Conservation (phyloP, 306 rosid genomes). For the Prinsepia uniflora region DNA sequence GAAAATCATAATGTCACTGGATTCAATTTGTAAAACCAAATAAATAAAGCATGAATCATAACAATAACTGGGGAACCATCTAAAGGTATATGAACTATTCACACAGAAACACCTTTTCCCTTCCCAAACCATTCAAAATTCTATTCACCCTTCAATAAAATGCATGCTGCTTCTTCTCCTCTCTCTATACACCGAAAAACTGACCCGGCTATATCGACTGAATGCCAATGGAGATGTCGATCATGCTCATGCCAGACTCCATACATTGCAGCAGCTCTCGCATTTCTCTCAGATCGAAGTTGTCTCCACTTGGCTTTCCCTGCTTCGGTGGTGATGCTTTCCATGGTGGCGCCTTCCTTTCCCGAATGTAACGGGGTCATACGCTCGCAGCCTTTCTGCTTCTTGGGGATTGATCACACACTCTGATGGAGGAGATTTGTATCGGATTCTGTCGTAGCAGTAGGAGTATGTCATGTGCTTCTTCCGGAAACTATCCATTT, state of each 20-base stretch:
- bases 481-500: constrained; percentile 65
- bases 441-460: constrained; percentile 68
- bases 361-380: constrained; percentile 77
- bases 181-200: constrained; percentile 36
- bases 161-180: constrained; percentile 23
- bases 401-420: constrained; percentile 64
- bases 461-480: constrained; percentile 93
- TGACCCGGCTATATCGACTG: constrained; percentile 37
- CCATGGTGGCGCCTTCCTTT: constrained; percentile 58
- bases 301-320: constrained; percentile 28
- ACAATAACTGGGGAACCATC: constrained; percentile 22
- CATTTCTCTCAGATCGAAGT: constrained; percentile 35
- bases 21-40: constrained; percentile 45
- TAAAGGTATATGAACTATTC: constrained; percentile 60
- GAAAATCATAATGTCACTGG: constrained; percentile 36
- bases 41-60: constrained; percentile 37
- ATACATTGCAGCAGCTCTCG: constrained; percentile 7
- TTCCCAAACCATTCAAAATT: constrained; percentile 38
- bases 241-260: constrained; percentile 13
- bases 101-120: constrained; percentile 40
- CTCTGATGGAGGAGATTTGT: constrained; percentile 65
- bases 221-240: constrained; percentile 18
- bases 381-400: constrained; percentile 59
- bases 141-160: constrained; percentile 41
- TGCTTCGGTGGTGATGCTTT: constrained; percentile 46